Conservation (phyloP, 2,329 filamentous ascomycete species). For the Colletotrichum sp. region DNA sequence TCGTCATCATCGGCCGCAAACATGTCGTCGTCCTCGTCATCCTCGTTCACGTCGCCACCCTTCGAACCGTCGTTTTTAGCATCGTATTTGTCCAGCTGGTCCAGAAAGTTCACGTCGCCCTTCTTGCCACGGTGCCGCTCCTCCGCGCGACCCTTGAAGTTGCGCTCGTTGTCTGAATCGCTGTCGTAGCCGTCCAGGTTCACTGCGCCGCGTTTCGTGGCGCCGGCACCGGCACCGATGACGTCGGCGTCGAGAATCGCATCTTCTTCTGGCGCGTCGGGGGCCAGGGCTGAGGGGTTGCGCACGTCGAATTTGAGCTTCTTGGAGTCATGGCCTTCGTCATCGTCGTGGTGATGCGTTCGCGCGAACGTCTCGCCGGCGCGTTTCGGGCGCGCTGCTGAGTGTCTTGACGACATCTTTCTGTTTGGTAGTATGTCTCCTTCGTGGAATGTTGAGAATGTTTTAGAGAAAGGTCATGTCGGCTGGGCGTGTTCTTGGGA, state of each 20-base stretch:
- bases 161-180: constrained; percentile 84
- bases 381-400: constrained; percentile 80
- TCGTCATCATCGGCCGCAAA: constrained; percentile 70
- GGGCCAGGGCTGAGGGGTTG: constrained; percentile 90
- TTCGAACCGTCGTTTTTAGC: constrained; percentile 42
- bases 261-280: constrained; percentile 77
- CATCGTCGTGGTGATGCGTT: constrained; percentile 67
- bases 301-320: constrained; percentile 93
- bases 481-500: neutral
- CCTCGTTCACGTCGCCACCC: constrained; percentile 34
- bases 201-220: constrained; percentile 89
- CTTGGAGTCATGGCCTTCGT: constrained; percentile 60
- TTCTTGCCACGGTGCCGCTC: constrained; percentile 52
- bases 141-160: constrained; percentile 78
- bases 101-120: constrained; percentile 52
- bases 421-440: neutral
- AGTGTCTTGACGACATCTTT: constrained; percentile 61
- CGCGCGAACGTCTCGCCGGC: constrained; percentile 82
- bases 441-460: neutral
- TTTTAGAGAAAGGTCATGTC: neutral
- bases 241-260: constrained; percentile 88
- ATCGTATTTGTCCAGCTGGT: constrained; percentile 61
- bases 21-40: constrained; percentile 71
- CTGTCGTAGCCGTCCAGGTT: constrained; percentile 98
- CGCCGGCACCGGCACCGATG: constrained; percentile 77